A percentile compares a stretch with the other conserved stretches of the same genome.
phyloP scores from a whole-genome alignment of 2,329 filamentous ascomycete genomes.

The Penicillium psychrosexuale region DNA sequence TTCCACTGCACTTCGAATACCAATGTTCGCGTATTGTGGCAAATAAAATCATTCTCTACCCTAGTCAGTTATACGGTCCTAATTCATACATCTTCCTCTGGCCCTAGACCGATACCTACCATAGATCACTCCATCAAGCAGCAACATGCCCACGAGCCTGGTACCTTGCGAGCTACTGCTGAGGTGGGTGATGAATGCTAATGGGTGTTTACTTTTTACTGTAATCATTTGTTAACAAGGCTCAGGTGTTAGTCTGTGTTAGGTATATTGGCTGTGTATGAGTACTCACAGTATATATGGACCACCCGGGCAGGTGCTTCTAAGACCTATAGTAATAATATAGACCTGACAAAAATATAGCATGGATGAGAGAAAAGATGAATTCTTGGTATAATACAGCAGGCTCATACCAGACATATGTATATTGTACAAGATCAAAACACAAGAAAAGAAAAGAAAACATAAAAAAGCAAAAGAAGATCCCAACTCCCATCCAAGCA shows the following conservation, averaged over 20 bases:
- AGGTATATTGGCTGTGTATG: too few relatives aligned
- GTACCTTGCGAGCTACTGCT: too few relatives aligned
- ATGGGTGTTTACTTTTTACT: too few relatives aligned
- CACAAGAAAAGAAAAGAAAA: constrained; percentile 9
- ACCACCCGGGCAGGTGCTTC: background rate
- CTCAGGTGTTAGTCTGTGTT: too few relatives aligned
- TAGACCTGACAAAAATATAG: background rate
- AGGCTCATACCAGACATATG: constrained; percentile 15
- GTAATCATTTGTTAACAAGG: too few relatives aligned
- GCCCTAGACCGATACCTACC: background rate
- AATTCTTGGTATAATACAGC: constrained; percentile 14
- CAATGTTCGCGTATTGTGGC: constrained; percentile 20
- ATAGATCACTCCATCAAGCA: background rate
- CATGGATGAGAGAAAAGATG: constrained; percentile 1
- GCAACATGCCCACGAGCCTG: background rate
- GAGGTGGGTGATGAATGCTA: too few relatives aligned
- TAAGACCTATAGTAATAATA: background rate
- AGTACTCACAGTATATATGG: too few relatives aligned
- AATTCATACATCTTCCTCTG: background rate
- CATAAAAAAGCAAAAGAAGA: constrained; percentile 6
- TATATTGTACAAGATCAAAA: constrained; percentile 24
- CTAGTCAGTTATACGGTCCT: background rate
- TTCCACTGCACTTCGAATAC: constrained; percentile 14
- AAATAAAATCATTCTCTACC: background rate
- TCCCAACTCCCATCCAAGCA: constrained; percentile 21